Percentiles rank a stretch among this genome's conserved stretches.
phyloP scores from a whole-genome alignment of 352 stramenopile species.

The Phytophthora megakarya region DNA sequence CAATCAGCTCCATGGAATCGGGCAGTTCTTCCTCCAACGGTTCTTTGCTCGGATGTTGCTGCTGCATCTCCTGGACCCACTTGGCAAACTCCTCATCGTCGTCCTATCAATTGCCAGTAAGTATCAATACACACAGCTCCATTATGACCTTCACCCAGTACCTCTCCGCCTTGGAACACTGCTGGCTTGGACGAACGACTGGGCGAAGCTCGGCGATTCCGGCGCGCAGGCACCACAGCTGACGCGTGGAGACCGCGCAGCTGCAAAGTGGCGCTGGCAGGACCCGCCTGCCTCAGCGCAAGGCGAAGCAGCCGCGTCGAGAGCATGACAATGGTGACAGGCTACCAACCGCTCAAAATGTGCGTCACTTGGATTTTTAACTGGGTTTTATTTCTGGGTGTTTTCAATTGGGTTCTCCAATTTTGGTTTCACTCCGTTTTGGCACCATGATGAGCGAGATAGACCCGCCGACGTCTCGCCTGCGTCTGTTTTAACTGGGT shows the following conservation, averaged over 20 bases:
- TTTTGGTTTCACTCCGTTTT: too few species aligned
- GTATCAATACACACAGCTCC: slow-evolving; percentile 2
- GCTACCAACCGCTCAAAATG: slow-evolving; percentile 32
- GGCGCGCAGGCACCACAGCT: slow-evolving; percentile 37
- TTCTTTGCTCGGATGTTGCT: slow-evolving; percentile 36
- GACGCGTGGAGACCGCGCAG: slow-evolving; percentile 51
- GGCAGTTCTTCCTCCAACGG: slow-evolving; percentile 28
- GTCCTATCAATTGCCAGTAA: slow-evolving; percentile 21
- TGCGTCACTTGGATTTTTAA: not conserved
- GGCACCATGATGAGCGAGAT: slow-evolving; percentile 60
- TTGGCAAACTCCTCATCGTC: slow-evolving; percentile 48
- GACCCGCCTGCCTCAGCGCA: slow-evolving; percentile 25
- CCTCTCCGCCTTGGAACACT: slow-evolving; percentile 44
- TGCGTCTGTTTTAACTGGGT: too few species aligned
- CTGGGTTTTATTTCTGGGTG: not conserved
- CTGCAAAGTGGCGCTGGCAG: slow-evolving; percentile 17
- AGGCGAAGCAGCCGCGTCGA: slow-evolving; percentile 29
- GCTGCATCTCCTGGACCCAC: slow-evolving; percentile 57
- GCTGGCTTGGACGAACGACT: slow-evolving; percentile 25
- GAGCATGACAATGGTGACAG: slow-evolving; percentile 23
- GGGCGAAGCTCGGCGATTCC: slow-evolving; percentile 43
- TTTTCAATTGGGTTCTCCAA: not conserved
- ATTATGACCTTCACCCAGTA: slow-evolving; percentile 25
- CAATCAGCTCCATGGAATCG: slow-evolving; percentile 34
- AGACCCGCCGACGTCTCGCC: slow-evolving; percentile 51